Base-by-base conservation (phyloP, 1,284 basidiomycete species). In the Psilocybe mexicana region DNA sequence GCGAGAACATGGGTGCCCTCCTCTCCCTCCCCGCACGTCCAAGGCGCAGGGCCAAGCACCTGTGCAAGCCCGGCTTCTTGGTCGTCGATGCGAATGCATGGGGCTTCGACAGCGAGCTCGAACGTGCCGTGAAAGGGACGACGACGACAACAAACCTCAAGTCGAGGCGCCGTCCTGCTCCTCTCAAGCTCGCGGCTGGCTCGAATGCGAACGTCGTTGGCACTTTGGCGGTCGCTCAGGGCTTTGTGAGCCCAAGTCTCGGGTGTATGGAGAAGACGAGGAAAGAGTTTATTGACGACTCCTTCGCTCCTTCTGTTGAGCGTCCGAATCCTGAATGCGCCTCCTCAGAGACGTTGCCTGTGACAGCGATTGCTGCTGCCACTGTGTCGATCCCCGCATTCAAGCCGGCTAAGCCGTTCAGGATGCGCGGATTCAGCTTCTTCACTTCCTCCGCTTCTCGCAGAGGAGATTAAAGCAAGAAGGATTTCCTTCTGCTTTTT, bases 121-220 rank as follows among this genome's bases (percentile, higher is more conserved):
- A 14, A 30, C 25, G 57, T 6, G 35, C 51, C 28, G 52, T 45
- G 26, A 35, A 25, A 33, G 28, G 44, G 44, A 35, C 55, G 26
- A 14, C 40, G 1, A 18, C 51, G 23, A 42, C 54, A 53, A 44
- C 56, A 8, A 50, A 54, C 24, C 69, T 73, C 18, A 72, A 71
- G 43, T 69, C 70, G 0, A 73, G 77, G 59, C 70, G 76, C 43
- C 73, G 79, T 3, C 81, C 80, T 1, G 73, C 80, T 2, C 80
- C 80, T 0, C 72, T 82, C 55, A 76, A 72, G 45, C 72, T 82
- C 25, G 62, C 65, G 1, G 18, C 18, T 44, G 58, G 43, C 55
- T 61, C 52, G 30, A 40, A 56, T 55, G 28, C 51, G 46, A 36
- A 58, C 33, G 48, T 54, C 48, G 51, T 52, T 42, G 55, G 55